These are phyloP conservation scores for Daldinia sp. DNA, from an alignment of 2,329 filamentous ascomycete species.

Conservation along the genomic window DNA sequence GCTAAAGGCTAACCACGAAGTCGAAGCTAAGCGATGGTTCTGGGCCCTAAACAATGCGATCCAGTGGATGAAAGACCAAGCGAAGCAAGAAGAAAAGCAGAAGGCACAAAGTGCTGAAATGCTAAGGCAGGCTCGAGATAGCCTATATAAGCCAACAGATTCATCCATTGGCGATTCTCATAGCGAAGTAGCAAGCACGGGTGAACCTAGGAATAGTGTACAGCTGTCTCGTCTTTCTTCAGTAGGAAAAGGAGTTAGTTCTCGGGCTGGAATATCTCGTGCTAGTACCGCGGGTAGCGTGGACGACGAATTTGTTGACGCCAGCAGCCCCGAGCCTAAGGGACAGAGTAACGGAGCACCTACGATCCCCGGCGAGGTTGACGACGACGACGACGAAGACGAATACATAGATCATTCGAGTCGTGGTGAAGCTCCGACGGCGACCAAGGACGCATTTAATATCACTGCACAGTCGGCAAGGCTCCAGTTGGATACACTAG, in stretches of 20 bases:
- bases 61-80: constrained; percentile 97
- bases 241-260: constrained; percentile 39
- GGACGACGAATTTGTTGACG: constrained; percentile 61
- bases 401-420: constrained; percentile 85
- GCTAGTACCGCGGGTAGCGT: constrained; percentile 58
- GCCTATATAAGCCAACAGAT: constrained; percentile 66
- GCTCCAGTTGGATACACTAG: constrained; percentile 89
- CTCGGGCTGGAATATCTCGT: constrained; percentile 48
- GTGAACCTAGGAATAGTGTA: constrained; percentile 57
- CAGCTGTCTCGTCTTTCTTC: constrained; percentile 56
- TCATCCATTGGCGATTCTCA: constrained; percentile 56
- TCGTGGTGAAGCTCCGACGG: constrained; percentile 74
- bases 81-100: constrained; percentile 84
- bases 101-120: constrained; percentile 77
- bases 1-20: constrained; percentile 95
- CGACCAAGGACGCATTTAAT: constrained; percentile 91
- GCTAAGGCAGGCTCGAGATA: constrained; percentile 80
- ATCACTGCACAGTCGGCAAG: constrained; percentile 96
- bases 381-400: constrained; percentile 71
- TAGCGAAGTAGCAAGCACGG: constrained; percentile 62
- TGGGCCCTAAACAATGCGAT: constrained; percentile 99
- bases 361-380: constrained; percentile 50
- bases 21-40: constrained; percentile 98
- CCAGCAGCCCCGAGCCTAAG: constrained; percentile 54
- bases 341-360: constrained; percentile 49